Evolutionary conservation across 1,139 yeast genomes (phyloP).

Genomic region (Casaregolazyma lundiana): DNA sequence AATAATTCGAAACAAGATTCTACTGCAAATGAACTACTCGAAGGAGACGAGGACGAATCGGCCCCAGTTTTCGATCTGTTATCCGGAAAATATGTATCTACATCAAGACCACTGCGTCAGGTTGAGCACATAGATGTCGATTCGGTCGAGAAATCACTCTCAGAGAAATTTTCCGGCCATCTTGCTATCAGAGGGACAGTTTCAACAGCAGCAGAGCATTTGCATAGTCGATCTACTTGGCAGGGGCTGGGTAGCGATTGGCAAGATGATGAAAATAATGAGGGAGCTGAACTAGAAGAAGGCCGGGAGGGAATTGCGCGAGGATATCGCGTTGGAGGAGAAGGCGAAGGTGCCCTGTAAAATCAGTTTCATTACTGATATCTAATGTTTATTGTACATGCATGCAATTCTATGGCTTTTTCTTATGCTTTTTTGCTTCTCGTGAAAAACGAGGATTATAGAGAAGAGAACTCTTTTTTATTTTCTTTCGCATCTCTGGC

Average conservation of each 20-base stretch:
- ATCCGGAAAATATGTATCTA: constrained; percentile 66
- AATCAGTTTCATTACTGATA: background rate
- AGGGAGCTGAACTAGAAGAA: constrained; percentile 58
- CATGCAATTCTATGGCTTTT: background rate
- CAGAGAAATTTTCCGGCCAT: constrained; percentile 54
- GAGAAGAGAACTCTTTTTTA: background rate
- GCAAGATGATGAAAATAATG: constrained; percentile 37
- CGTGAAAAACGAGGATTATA: background rate
- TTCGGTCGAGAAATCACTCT: constrained; percentile 41
- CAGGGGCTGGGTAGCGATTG: constrained; percentile 89
- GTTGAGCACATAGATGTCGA: constrained; percentile 48
- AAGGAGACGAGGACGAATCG: constrained; percentile 45
- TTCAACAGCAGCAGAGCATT: constrained; percentile 78
- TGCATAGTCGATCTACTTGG: constrained; percentile 72
- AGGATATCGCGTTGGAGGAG: constrained; percentile 51
- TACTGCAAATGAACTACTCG: constrained; percentile 27
- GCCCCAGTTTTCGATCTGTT: constrained; percentile 88
- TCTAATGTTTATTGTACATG: background rate
- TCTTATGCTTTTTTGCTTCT: background rate
- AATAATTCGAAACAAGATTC: constrained; percentile 28
- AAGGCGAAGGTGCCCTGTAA: too few species aligned
- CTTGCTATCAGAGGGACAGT: constrained; percentile 71
- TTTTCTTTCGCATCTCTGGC: background rate
- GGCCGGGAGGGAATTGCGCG: constrained; percentile 89
- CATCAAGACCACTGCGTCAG: constrained; percentile 68